Evolutionary conservation across 129 eudicot species (phyloP).

Genomic region (Pulicaria dysenterica): DNA sequence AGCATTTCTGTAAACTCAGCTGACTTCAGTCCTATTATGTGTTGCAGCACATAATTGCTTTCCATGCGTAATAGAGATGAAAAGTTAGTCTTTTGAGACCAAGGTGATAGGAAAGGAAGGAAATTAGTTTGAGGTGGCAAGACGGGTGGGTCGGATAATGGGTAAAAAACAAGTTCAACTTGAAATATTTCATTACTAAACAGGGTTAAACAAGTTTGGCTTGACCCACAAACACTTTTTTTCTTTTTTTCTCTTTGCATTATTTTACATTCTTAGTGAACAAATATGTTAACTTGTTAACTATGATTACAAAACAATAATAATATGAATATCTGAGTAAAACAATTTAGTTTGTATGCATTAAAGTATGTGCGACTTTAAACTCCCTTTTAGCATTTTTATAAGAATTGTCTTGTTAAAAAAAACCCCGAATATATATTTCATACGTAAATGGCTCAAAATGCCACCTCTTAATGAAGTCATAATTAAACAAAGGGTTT

Average conservation of each 20-base stretch:
- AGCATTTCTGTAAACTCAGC: slow-evolving; percentile 45
- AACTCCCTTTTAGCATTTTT: neutral
- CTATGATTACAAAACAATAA: neutral
- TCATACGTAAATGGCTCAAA: neutral
- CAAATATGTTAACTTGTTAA: neutral
- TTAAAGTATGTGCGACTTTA: neutral
- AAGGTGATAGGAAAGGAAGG: neutral
- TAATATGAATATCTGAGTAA: neutral
- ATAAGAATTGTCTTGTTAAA: neutral
- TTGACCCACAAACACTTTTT: neutral
- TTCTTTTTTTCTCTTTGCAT: neutral
- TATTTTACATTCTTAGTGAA: too few relatives aligned
- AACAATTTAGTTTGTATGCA: neutral
- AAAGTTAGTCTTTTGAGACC: slow-evolving; percentile 10
- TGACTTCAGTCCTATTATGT: slow-evolving; percentile 47
- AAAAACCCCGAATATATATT: neutral
- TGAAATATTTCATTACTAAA: neutral
- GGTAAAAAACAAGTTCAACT: neutral
- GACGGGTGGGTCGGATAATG: neutral
- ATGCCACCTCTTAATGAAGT: neutral
- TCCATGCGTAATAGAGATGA: slow-evolving; percentile 4
- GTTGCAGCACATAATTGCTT: slow-evolving; percentile 86
- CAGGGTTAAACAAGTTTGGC: neutral
- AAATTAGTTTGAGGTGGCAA: neutral
- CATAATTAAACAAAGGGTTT: neutral